Evolutionary conservation across 345 rosid species (phyloP), one percentile per base, ranked within the genome.

Genomic region (Brassica cretica): DNA sequence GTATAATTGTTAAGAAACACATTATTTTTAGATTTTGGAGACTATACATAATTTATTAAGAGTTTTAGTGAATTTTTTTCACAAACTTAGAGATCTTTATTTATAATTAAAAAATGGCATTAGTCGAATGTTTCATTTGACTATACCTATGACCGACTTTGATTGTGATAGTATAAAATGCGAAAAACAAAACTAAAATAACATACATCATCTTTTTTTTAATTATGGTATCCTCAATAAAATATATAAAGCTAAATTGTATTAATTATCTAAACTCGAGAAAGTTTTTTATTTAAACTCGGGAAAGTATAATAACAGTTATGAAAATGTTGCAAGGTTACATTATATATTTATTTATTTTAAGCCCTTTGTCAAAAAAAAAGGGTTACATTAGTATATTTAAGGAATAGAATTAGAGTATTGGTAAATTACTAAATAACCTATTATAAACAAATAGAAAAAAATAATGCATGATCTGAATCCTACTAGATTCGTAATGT

Each of bases 401-500:
- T 27, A 27, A 27, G 4, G 30, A 27, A 59, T 5, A 58, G 18
- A 33, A 58, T 56, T 1, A 35, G 18, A 56, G 58, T 74, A 66
- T 19, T 2, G 9, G 6, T n/a, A 8, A 3, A 25, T 35, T 25
- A 18, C 3, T 0, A 8, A 70, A 53, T 16, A 64, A 33, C 58
- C 60, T 6, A 16, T 53, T 16, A 58, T 9, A 59, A 59, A 32
- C 46, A 6, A 56, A 9, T 41, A 30, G 32, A 11, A 61, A 44
- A 74, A 68, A 68, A 64, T 27, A 68, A 68, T 37, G 64, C 62
- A 69, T 69, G 61, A 29, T 73, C 55, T 79, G 82, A 55, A 25
- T 18, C 53, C 14, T 14, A 69, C 55, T 75, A 74, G 79, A 80
- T 80, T 64, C 67, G 68, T 44, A 74, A 29, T 66, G 79, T 75